Conservation (phyloP, 1,139 yeast genomes). For the Geotrichum europaeum region DNA sequence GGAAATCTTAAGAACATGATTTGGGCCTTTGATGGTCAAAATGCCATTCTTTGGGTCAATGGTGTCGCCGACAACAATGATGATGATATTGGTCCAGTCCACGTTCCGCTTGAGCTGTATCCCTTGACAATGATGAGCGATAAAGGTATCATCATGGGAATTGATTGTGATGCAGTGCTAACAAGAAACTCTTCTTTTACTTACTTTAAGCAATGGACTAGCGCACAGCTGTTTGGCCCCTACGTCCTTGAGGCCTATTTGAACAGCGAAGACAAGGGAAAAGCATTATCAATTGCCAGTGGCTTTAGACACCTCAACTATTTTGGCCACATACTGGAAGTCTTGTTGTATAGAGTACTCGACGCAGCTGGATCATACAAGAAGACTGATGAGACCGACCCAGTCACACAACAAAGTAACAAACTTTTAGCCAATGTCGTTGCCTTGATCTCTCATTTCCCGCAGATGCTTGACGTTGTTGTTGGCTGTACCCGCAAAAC, state of each 20-base stretch:
- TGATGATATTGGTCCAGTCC: constrained; percentile 14
- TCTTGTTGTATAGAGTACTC: constrained; percentile 39
- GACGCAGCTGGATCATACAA: constrained; percentile 23
- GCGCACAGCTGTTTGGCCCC: constrained; percentile 37
- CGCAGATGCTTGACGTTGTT: constrained; percentile 43
- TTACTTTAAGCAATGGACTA: constrained; percentile 33
- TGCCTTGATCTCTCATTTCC: constrained; percentile 32
- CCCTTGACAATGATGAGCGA: constrained; percentile 38
- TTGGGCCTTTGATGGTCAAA: constrained; percentile 42
- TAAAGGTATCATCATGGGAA: constrained; percentile 38
- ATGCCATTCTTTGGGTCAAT: constrained; percentile 33
- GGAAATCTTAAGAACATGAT: constrained; percentile 26
- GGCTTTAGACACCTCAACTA: constrained; percentile 41
- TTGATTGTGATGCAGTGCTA: constrained; percentile 36
- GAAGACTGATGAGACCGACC: neutral
- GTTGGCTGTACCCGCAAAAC: constrained; percentile 61
- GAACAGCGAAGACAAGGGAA: constrained; percentile 22
- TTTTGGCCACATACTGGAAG: constrained; percentile 45
- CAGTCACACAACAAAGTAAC: neutral
- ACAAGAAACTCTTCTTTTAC: constrained; percentile 34
- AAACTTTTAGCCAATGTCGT: constrained; percentile 23
- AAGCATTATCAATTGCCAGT: constrained; percentile 34
- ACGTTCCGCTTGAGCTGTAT: constrained; percentile 35
- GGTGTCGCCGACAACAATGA: constrained; percentile 14
- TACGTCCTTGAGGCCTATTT: constrained; percentile 34